phyloP scores from a whole-genome alignment of 176 grass and related monocot genomes.

The Aegilops longissima region DNA sequence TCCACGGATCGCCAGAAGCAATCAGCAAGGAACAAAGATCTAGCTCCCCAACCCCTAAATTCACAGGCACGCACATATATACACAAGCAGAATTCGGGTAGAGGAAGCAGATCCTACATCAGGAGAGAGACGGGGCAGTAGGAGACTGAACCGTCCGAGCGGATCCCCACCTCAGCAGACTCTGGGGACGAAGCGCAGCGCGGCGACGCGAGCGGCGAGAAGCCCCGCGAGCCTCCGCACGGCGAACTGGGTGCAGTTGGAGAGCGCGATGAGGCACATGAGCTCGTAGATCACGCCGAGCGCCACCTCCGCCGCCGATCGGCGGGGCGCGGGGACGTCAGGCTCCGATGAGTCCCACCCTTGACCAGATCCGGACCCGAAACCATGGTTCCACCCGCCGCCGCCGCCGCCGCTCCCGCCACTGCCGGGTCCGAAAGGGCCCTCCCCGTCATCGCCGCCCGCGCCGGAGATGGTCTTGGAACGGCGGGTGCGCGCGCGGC shows the following conservation, averaged over 20 bases:
- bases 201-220: constrained; percentile 29
- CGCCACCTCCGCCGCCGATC: constrained; percentile 14
- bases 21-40: not conserved
- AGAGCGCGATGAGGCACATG: constrained; percentile 60
- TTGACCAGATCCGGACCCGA: constrained; percentile 2
- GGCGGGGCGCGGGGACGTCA: not conserved
- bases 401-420: constrained; percentile 4
- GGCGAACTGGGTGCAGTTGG: constrained; percentile 67
- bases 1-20: not conserved
- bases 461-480: constrained; percentile 30
- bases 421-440: constrained; percentile 1
- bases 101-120: not conserved
- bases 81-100: constrained; percentile 22
- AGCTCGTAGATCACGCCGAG: constrained; percentile 44
- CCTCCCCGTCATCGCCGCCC: constrained; percentile 39
- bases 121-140: not conserved
- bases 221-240: constrained; percentile 45
- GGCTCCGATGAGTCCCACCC: constrained; percentile 10
- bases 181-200: constrained; percentile 40
- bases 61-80: constrained; percentile 24
- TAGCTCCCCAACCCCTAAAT: not conserved
- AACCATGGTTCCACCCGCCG: constrained; percentile 20
- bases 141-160: not conserved
- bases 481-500: constrained; percentile 44
- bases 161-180: constrained; percentile 35